phyloP scores from a whole-genome alignment of 1,139 yeast genomes.

The Scheffersomyces cryptocercus region DNA sequence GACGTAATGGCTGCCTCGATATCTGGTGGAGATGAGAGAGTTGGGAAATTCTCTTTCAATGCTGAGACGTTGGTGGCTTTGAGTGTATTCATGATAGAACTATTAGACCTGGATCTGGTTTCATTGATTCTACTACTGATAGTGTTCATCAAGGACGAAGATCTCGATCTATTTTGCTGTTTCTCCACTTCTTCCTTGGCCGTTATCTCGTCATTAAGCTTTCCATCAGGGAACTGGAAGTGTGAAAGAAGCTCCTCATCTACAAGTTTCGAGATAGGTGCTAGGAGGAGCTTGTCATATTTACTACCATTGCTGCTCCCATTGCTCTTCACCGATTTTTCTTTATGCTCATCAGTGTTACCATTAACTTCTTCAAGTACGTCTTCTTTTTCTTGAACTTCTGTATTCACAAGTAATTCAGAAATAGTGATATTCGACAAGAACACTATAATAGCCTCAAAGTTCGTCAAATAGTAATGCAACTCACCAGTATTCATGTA shows the following conservation, averaged over 20 bases:
- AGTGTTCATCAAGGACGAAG: slow-evolving; percentile 41
- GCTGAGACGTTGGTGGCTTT: slow-evolving; percentile 17
- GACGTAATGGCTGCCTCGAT: slow-evolving; percentile 12
- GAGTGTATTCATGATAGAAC: slow-evolving; percentile 22
- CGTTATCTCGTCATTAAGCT: slow-evolving; percentile 19
- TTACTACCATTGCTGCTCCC: too few relatives aligned
- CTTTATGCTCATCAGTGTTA: slow-evolving; percentile 5
- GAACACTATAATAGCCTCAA: slow-evolving; percentile 44
- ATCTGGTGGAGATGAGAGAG: slow-evolving; percentile 18
- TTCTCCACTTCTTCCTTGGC: slow-evolving; percentile 16
- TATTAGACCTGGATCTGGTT: slow-evolving; percentile 36
- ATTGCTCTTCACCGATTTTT: slow-evolving; percentile 3
- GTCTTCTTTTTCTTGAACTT: slow-evolving; percentile 5
- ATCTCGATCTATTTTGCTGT: slow-evolving; percentile 30
- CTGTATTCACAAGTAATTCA: slow-evolving; percentile 21
- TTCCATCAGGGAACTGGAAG: slow-evolving; percentile 33
- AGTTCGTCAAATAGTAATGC: slow-evolving; percentile 42
- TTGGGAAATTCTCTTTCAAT: slow-evolving; percentile 30
- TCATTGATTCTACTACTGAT: slow-evolving; percentile 34
- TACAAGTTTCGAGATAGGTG: slow-evolving; percentile 23
- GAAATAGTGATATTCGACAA: slow-evolving; percentile 38
- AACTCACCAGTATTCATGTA: slow-evolving; percentile 42
- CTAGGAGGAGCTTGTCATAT: slow-evolving; percentile 9
- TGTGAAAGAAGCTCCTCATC: slow-evolving; percentile 33
- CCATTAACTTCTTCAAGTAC: slow-evolving; percentile 5